phyloP scores from a whole-genome alignment of 352 stramenopile genomes.

The Elongisporangium prolatum region DNA sequence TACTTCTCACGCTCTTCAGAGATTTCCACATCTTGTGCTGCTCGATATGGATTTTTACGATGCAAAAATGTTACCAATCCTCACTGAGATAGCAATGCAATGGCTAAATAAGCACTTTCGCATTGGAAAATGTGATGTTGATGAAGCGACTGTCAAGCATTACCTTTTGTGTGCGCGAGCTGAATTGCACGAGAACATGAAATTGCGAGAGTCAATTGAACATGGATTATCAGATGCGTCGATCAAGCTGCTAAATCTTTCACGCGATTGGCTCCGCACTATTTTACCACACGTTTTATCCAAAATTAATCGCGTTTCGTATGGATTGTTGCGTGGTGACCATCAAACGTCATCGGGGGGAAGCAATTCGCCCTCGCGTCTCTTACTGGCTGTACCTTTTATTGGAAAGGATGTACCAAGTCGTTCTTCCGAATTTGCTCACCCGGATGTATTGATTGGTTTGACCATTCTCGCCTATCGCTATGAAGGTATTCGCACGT shows the following conservation, averaged over 20 bases:
- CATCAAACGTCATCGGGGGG: slow-evolving; percentile 50
- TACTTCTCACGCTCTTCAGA: slow-evolving; percentile 90
- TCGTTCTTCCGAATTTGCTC: slow-evolving; percentile 98
- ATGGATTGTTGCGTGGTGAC: slow-evolving; percentile 91
- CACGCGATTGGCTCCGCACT: slow-evolving; percentile 95
- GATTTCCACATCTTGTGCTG: slow-evolving; percentile 97
- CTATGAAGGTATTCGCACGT: slow-evolving; percentile 86
- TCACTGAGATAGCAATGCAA: slow-evolving; percentile 83
- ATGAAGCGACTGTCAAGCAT: slow-evolving; percentile 50
- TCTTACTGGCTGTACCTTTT: slow-evolving; percentile 97
- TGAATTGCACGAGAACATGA: slow-evolving; percentile 66
- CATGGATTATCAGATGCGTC: slow-evolving; percentile 65
- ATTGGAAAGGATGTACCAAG: slow-evolving; percentile 99
- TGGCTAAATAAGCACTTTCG: slow-evolving; percentile 88
- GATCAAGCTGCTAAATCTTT: slow-evolving; percentile 99
- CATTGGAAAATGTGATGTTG: slow-evolving; percentile 93
- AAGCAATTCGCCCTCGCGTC: slow-evolving; percentile 93
- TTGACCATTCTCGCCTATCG: slow-evolving; percentile 89
- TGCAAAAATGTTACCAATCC: slow-evolving; percentile 88
- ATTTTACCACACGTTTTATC: slow-evolving; percentile 98
- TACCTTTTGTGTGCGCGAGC: slow-evolving; percentile 63
- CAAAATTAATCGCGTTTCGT: slow-evolving; percentile 99
- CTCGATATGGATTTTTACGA: slow-evolving; percentile 97
- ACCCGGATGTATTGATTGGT: slow-evolving; percentile 96
- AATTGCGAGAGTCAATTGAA: slow-evolving; percentile 77